Conservation (phyloP, 768 basidiomycete genomes). For the Suillus subaureus region DNA sequence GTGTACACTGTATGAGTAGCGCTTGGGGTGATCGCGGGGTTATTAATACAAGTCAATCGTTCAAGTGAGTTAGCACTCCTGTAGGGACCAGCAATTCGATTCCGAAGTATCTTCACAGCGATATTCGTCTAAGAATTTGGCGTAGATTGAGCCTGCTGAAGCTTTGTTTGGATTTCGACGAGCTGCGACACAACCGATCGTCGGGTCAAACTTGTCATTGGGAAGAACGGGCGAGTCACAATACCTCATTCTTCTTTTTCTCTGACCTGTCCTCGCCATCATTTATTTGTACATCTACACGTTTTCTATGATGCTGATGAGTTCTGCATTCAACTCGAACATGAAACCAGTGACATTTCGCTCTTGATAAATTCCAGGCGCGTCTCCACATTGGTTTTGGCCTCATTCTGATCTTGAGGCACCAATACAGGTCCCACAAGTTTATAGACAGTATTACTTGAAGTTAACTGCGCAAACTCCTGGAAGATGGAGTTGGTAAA, state of each 20-base stretch:
- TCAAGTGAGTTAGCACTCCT: not conserved
- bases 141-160: conserved; percentile 43
- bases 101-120: not conserved
- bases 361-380: conserved; percentile 85
- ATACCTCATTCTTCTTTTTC: conserved; percentile 81
- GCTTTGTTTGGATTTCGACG: conserved; percentile 63
- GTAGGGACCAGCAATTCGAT: not conserved
- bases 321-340: conserved; percentile 13
- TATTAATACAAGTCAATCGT: not conserved
- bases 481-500: conserved; percentile 33
- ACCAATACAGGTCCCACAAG: conserved; percentile 89
- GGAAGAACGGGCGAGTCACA: conserved; percentile 4
- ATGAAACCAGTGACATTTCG: conserved; percentile 69
- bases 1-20: not conserved
- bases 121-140: not conserved
- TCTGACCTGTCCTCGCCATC: conserved; percentile 77
- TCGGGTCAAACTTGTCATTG: conserved; percentile 11
- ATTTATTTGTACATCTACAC: conserved; percentile 81
- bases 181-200: conserved; percentile 44
- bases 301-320: conserved; percentile 50
- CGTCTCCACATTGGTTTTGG: conserved; percentile 85
- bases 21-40: not conserved
- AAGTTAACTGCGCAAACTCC: conserved; percentile 81
- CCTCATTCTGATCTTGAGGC: conserved; percentile 86
- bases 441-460: conserved; percentile 85